Percentiles rank a stretch among this genome's conserved stretches.
These are phyloP conservation scores for Aspergillus affinis DNA, from an alignment of 495 filamentous ascomycete genomes.

Conservation along the genomic window DNA sequence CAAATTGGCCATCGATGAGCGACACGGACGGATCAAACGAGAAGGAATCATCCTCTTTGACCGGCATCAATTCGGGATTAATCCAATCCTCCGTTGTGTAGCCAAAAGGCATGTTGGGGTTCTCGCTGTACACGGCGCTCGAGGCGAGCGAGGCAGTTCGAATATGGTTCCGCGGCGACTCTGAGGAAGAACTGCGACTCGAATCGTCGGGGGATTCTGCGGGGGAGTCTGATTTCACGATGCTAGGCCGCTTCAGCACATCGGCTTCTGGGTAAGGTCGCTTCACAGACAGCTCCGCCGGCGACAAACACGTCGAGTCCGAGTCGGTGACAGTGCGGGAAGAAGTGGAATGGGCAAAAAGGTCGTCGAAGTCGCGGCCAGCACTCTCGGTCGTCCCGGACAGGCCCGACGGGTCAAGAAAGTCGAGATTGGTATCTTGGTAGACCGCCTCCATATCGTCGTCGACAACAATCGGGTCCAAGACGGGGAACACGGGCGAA, in stretches of 20 bases:
- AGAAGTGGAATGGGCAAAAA: slow-evolving; percentile 37
- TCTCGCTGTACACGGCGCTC: slow-evolving; percentile 42
- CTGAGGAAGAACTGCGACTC: slow-evolving; percentile 44
- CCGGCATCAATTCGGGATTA: slow-evolving; percentile 37
- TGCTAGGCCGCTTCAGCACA: slow-evolving; percentile 34
- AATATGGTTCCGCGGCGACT: slow-evolving; percentile 43
- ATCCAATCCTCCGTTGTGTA: slow-evolving; percentile 44
- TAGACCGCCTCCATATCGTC: slow-evolving; percentile 48
- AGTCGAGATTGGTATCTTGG: slow-evolving; percentile 43
- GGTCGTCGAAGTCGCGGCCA: slow-evolving; percentile 46
- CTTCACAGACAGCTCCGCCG: slow-evolving; percentile 29
- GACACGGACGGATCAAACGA: slow-evolving; percentile 38
- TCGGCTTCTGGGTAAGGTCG: slow-evolving; percentile 36
- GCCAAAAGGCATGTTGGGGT: slow-evolving; percentile 33
- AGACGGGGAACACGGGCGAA: slow-evolving; percentile 40
- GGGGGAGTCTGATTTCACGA: slow-evolving; percentile 40
- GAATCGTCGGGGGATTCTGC: slow-evolving; percentile 46
- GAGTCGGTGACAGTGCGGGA: slow-evolving; percentile 30
- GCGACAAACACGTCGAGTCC: slow-evolving; percentile 32
- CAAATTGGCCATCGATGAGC: slow-evolving; percentile 30
- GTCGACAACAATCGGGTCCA: slow-evolving; percentile 49
- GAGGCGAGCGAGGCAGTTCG: slow-evolving; percentile 43
- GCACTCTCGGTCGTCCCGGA: slow-evolving; percentile 38
- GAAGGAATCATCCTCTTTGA: slow-evolving; percentile 43
- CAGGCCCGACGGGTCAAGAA: slow-evolving; percentile 38